These are phyloP conservation scores for Aspergillus sp. DNA, from an alignment of 2,329 filamentous ascomycete species.

Conservation along the genomic window DNA sequence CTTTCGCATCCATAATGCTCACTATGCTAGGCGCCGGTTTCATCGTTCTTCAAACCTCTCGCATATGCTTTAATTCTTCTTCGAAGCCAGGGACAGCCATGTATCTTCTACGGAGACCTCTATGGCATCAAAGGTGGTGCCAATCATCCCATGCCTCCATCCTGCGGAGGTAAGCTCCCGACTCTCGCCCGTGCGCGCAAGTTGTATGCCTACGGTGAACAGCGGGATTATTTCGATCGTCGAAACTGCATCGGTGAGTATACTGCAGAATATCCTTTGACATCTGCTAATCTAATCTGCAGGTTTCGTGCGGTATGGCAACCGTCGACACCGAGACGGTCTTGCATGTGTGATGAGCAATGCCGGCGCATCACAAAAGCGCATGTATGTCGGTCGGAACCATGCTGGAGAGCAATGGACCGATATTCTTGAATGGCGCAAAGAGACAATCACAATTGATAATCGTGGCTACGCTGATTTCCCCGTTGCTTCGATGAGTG, in stretches of 20 bases:
- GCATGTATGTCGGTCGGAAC: conserved; percentile 57
- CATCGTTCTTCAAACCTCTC: conserved; percentile 64
- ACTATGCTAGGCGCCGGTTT: conserved; percentile 50
- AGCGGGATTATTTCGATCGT: conserved; percentile 60
- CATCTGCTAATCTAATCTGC: conserved; percentile 1
- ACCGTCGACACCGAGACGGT: conserved; percentile 44
- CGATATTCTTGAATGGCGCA: conserved; percentile 53
- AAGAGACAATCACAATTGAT: conserved; percentile 54
- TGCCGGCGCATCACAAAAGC: conserved; percentile 44
- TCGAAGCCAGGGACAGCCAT: conserved; percentile 58
- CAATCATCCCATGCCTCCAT: conserved; percentile 48
- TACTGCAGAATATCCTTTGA: no score
- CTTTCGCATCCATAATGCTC: background rate
- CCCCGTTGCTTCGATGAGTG: conserved; percentile 47
- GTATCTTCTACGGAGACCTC: conserved; percentile 66
- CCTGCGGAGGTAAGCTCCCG: conserved; percentile 52
- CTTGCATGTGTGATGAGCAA: conserved; percentile 56
- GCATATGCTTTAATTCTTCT: conserved; percentile 70
- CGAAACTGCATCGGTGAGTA: conserved; percentile 53
- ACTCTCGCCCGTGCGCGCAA: conserved; percentile 59
- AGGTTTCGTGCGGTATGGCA: conserved; percentile 51
- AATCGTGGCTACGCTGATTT: conserved; percentile 56
- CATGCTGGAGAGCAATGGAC: conserved; percentile 60
- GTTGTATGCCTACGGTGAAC: conserved; percentile 62
- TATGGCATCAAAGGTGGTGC: conserved; percentile 55